Conservation (phyloP, 768 basidiomycete species). For the Podaxis sp. region DNA sequence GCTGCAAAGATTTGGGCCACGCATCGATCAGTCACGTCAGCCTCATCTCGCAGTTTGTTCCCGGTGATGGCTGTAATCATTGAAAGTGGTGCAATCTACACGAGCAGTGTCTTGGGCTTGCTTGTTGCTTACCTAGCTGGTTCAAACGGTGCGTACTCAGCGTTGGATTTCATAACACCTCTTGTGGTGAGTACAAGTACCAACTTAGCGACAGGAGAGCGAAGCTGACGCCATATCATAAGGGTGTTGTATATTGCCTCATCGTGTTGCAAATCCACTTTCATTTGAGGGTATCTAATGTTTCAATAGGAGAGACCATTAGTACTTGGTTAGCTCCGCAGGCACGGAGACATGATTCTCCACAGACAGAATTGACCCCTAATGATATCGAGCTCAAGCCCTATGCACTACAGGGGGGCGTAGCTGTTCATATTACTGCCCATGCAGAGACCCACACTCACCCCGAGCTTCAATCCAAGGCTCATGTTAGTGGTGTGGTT, state of each 20-base stretch:
- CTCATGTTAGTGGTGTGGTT: neutral
- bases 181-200: neutral
- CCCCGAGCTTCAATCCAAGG: neutral
- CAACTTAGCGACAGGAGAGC: neutral
- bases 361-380: neutral
- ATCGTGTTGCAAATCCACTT: constrained; percentile 7
- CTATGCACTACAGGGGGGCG: neutral
- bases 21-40: neutral
- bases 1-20: neutral
- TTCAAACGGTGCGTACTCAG: constrained; percentile 3
- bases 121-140: neutral
- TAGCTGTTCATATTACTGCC: neutral
- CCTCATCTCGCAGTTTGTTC: neutral
- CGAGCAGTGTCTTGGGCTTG: neutral
- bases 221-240: neutral
- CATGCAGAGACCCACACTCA: neutral
- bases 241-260: constrained; percentile 6
- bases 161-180: constrained; percentile 5
- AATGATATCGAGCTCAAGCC: neutral
- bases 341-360: neutral
- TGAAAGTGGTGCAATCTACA: constrained; percentile 6
- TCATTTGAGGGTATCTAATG: neutral
- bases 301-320: neutral
- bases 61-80: constrained; percentile 2
- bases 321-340: neutral